Evolutionary conservation across 2,329 filamentous ascomycete genomes (phyloP), one percentile per base, ranked within the genome.

Genomic region (Teratosphaeriaceae sp.): DNA sequence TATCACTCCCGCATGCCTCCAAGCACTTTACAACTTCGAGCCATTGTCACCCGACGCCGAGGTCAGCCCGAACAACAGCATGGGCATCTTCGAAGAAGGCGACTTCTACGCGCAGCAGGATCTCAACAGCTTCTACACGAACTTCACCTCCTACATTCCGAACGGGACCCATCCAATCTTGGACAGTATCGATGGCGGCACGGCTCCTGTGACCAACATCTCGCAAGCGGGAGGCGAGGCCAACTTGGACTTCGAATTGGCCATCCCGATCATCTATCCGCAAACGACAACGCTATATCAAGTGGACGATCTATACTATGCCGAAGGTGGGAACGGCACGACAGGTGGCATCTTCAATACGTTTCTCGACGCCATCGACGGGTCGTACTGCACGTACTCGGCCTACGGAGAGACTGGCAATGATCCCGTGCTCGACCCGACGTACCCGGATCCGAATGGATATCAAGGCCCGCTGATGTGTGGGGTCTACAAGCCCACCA

Each of bases 401-500:
- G 54, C 55, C 1, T 55, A 45, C 15, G 50, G 52, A 18, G 52
- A 56, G 41, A 71, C 63, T 0, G 74, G 73, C 9, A 65, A 77
- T 48, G 60, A 68, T 29, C 67, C 66, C 11, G 60, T 58, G 6
- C 60, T 73, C 5, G 75, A 78, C 48, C 70, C 73, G 0, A 57
- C 58, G 4, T 77, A 77, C 47, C 74, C 53, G 5, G 35, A 54
- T 23, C 58, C 65, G 3, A 58, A 15, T 63, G 74, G 74, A 3
- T 78, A 76, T 60, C 68, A 70, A 40, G 71, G 71, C 11, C 53
- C 58, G 3, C 53, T 66, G 11, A 63, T 68, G 38, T 73, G 72
- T 42, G 70, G 70, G 6, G 65, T 68, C 16, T 77, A 71, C 62
- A 65, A 70, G 51, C 72, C 75, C 2, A 74, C 76, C 8, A 76